Percentiles rank a stretch among this genome's conserved stretches.
Evolutionary conservation across 345 rosid genomes (phyloP).

Genomic region (Gossypium arboreum): DNA sequence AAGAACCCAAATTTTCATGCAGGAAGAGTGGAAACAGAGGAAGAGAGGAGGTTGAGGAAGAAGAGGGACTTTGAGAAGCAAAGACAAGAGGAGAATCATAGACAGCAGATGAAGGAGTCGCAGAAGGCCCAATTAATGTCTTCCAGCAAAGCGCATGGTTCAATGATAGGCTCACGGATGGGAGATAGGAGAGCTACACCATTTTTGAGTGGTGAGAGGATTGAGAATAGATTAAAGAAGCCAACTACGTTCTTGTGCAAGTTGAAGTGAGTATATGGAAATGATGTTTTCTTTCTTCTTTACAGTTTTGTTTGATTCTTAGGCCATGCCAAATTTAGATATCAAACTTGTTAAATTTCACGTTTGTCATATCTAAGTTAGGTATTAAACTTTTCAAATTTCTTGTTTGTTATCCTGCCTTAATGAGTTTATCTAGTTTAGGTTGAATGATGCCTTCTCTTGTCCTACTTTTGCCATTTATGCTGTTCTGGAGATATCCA

Average conservation of each 20-base stretch:
- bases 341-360: not conserved
- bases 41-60: constrained; percentile 87
- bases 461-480: not conserved
- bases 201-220: constrained; percentile 64
- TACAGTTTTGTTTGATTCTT: not conserved
- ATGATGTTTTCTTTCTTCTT: not conserved
- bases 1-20: constrained; percentile 46
- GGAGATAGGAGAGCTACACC: constrained; percentile 81
- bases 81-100: constrained; percentile 66
- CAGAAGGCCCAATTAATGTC: constrained; percentile 53
- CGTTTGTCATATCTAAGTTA: not conserved
- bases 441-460: not conserved
- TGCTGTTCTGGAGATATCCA: not conserved
- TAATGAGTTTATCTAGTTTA: not conserved
- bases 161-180: constrained; percentile 63
- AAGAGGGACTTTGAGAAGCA: constrained; percentile 88
- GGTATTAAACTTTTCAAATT: no score
- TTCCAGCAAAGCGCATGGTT: constrained; percentile 70
- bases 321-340: not conserved
- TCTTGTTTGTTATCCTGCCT: not conserved
- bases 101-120: constrained; percentile 61
- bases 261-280: constrained; percentile 70
- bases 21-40: constrained; percentile 78
- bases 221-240: constrained; percentile 90
- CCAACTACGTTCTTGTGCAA: constrained; percentile 99